Base-by-base conservation (phyloP, 75 land plant species). In the Adiantum capillusveneris region DNA sequence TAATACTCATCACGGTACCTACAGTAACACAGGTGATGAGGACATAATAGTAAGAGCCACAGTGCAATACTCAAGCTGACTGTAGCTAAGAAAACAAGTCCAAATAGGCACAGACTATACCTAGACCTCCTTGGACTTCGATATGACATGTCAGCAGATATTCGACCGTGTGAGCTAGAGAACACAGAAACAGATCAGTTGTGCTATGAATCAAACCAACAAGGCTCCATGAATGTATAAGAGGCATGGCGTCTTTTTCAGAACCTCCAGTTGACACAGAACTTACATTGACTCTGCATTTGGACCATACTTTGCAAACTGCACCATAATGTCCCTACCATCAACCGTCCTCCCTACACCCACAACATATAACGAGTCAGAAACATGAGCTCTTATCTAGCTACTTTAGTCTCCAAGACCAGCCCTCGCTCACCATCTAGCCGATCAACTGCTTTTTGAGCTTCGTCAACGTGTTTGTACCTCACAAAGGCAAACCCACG, bases 401-500 rank as follows among this genome's bases (percentile, higher is more conserved):
- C n/a, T n/a, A n/a, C n/a, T n/a, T n/a, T n/a, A n/a, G n/a, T n/a
- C n/a, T n/a, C n/a, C n/a, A n/a, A n/a, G n/a, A n/a, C n/a, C n/a
- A 17, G 49, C 17, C 5, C 21, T 46, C 5, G 14, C 49, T 53
- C 25, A 85, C 99, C 99, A 79, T 95, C 99, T 3, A 95, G 88
- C 56, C 62, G 82, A 1, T 95, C 92, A 17, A 95, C 83, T 17
- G 98, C 98, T 71, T 86, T 94, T 56, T 81, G 85, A 0, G 98
- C 96, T 58, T 94, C 98, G 44, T 94, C 98, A 0, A 84, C 82
- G 62, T 90, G 79, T 78, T 90, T 94, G 63, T 90, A 94, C 21
- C 98, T 80, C 30, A 95, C 99, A 69, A 95, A 95, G 0, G 96
- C 99, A 66, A 95, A 95, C 0, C 99, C 99, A 6, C 99, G 70